Evolutionary conservation across 192 early-diverging fungal genomes (phyloP), one percentile per base, ranked within the genome.

Genomic region (Gonapodya sp.): DNA sequence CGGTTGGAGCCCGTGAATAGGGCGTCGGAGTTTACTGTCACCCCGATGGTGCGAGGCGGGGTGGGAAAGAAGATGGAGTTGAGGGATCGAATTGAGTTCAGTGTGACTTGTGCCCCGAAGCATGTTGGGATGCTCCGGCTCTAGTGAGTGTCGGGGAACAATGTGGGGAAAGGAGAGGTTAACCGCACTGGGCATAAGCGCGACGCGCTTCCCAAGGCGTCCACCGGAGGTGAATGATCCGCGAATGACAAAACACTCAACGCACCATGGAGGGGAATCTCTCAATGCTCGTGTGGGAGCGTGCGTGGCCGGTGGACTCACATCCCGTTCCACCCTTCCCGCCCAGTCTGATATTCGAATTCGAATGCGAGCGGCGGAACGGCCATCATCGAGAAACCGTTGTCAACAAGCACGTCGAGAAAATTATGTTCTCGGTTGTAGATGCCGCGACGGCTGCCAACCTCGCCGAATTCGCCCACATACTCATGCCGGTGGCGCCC

Each of bases 121-220:
- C 46, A 64, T 64, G 46, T 64, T 64, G 46, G 46, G 46, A 64
- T 64, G 46, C 46, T 64, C 46, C 46, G 46, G 46, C 46, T 64
- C 46, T 64, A 64, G 46, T 64, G 24, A 64, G 46, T 64, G 46
- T 24, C n/a, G n/a, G n/a, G n/a, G n/a, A n/a, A n/a, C n/a, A n/a
- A n/a, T n/a, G n/a, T n/a, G n/a, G n/a, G n/a, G n/a, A n/a, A n/a
- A n/a, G n/a, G n/a, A n/a, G n/a, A n/a, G n/a, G n/a, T n/a, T n/a
- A n/a, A n/a, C n/a, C n/a, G n/a, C n/a, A n/a, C n/a, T n/a, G n/a
- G n/a, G n/a, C n/a, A n/a, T n/a, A n/a, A n/a, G n/a, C n/a, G n/a
- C n/a, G n/a, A n/a, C n/a, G n/a, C n/a, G n/a, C n/a, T n/a, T n/a
- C n/a, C n/a, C n/a, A n/a, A n/a, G n/a, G n/a, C n/a, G n/a, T n/a